Evolutionary conservation across 768 basidiomycete genomes (phyloP).

Genomic region (Amanita phalloides): DNA sequence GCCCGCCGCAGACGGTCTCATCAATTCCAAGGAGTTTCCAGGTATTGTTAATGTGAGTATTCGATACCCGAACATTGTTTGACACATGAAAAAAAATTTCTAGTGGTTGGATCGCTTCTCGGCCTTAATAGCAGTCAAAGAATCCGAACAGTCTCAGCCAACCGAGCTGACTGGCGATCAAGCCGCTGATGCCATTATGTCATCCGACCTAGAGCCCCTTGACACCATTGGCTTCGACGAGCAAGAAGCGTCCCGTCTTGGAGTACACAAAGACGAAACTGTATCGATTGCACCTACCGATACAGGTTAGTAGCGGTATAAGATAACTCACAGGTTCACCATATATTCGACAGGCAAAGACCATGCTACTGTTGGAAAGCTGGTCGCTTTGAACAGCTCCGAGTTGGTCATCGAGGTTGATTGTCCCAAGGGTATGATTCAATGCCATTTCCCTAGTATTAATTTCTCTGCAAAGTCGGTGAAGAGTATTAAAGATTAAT

Average conservation of each 20-base stretch:
- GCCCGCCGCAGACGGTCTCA: conserved; percentile 22
- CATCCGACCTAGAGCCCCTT: conserved; percentile 25
- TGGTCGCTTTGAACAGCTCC: conserved; percentile 37
- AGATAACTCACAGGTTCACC: not conserved
- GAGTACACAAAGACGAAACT: conserved; percentile 23
- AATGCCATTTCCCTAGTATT: conserved; percentile 45
- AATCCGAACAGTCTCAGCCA: conserved; percentile 15
- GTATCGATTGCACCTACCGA: conserved; percentile 37
- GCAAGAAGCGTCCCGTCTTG: conserved; percentile 30
- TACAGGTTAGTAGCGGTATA: conserved; percentile 23
- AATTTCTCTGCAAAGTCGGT: conserved; percentile 20
- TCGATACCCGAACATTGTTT: not conserved
- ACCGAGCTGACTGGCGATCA: conserved; percentile 24
- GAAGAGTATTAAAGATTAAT: not conserved
- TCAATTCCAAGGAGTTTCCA: conserved; percentile 28
- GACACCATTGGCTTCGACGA: conserved; percentile 33
- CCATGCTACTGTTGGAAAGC: conserved; percentile 35
- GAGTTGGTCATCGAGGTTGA: conserved; percentile 38
- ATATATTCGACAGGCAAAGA: conserved; percentile 19
- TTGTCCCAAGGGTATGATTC: conserved; percentile 26
- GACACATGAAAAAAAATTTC: conserved; percentile 1
- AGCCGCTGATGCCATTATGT: conserved; percentile 31
- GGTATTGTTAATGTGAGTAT: conserved; percentile 26
- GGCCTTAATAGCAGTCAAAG: conserved; percentile 19
- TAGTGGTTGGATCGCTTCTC: conserved; percentile 40